These are phyloP conservation scores for Setaria italica DNA, from an alignment of 202 grass and related monocot species.

Conservation along the genomic window DNA sequence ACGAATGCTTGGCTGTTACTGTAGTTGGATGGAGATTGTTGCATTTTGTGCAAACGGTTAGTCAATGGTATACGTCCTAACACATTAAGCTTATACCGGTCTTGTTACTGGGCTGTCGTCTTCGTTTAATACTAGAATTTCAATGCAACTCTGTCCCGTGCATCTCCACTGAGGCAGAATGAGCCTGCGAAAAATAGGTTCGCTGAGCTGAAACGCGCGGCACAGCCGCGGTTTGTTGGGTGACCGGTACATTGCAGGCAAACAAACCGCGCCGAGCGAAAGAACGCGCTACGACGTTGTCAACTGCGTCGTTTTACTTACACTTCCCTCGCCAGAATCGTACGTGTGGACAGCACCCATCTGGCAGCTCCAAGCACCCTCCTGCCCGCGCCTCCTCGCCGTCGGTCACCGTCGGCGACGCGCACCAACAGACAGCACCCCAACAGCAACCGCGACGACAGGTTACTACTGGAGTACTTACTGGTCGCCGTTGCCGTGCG, in stretches of 20 bases:
- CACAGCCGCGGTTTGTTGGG: background rate
- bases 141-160: background rate
- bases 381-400: background rate
- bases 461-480: too few relatives aligned
- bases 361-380: background rate
- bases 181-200: background rate
- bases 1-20: background rate
- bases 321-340: background rate
- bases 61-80: background rate
- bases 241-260: background rate
- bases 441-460: background rate
- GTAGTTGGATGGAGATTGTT: background rate
- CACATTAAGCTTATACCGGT: too few relatives aligned
- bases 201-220: background rate
- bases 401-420: constrained; percentile 8
- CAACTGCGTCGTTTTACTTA: background rate
- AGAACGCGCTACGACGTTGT: background rate
- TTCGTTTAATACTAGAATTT: too few relatives aligned
- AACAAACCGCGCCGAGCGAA: constrained; percentile 9
- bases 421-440: too few relatives aligned
- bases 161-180: background rate
- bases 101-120: background rate
- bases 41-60: background rate
- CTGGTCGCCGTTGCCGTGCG: background rate
- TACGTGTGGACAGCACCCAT: background rate